phyloP scores from a whole-genome alignment of 108 stramenopile species.

The Discostella pseudostelligera region DNA sequence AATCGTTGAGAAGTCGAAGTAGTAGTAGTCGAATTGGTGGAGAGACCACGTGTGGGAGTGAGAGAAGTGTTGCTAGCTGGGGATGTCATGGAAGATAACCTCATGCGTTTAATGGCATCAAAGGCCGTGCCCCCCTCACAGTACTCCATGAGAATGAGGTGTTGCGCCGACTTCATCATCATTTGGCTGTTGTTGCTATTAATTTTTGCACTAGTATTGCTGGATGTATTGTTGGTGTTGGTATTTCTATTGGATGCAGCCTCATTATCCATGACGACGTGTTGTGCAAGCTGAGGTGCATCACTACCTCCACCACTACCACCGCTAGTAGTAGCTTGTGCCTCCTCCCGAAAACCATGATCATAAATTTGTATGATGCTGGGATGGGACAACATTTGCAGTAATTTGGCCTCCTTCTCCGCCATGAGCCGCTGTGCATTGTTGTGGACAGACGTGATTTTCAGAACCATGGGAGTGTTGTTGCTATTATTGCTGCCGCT shows the following conservation, averaged over 20 bases:
- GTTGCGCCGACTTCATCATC: conserved; percentile 48
- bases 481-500: conserved; percentile 7
- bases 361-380: conserved; percentile 72
- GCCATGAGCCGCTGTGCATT: conserved; percentile 74
- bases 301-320: not conserved
- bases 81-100: conserved; percentile 22
- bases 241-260: not conserved
- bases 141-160: conserved; percentile 92
- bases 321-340: not conserved
- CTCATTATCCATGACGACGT: too few species aligned
- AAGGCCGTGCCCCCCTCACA: conserved; percentile 91
- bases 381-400: conserved; percentile 64
- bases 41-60: not conserved
- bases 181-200: conserved; percentile 10
- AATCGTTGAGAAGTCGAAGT: conserved; percentile 33
- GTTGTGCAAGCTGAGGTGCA: too few species aligned
- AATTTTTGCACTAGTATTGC: conserved; percentile 1
- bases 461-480: conserved; percentile 60
- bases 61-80: conserved; percentile 7
- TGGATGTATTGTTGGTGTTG: too few species aligned
- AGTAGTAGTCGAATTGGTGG: not conserved
- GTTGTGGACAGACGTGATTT: conserved; percentile 80
- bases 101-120: conserved; percentile 71
- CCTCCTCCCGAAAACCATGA: conserved; percentile 46
- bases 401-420: conserved; percentile 84